phyloP scores from a whole-genome alignment of 495 filamentous ascomycete genomes.

The Achaetomiella virescens region DNA sequence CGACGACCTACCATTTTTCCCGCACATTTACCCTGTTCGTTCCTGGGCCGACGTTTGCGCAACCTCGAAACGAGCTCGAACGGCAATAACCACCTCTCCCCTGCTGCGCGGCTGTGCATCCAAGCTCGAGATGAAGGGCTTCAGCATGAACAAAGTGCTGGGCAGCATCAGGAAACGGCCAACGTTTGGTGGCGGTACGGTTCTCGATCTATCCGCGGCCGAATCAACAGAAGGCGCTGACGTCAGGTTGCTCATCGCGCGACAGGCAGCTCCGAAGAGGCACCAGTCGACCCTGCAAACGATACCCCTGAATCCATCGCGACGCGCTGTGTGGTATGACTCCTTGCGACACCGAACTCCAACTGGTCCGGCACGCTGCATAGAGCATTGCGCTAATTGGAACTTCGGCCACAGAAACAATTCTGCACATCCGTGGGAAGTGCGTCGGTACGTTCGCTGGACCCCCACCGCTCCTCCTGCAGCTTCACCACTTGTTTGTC shows the following conservation, averaged over 20 bases:
- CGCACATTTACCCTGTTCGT: too few species aligned
- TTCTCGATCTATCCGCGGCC: neutral
- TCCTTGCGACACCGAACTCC: neutral
- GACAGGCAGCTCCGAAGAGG: constrained; percentile 17
- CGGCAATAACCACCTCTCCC: neutral
- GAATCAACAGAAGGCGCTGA: neutral
- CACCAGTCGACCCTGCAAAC: constrained; percentile 28
- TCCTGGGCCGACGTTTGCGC: neutral
- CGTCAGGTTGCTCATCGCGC: neutral
- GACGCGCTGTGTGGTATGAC: constrained; percentile 45
- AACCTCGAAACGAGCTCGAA: neutral
- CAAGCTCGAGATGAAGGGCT: constrained; percentile 40
- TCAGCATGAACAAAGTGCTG: constrained; percentile 51
- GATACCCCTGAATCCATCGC: constrained; percentile 55
- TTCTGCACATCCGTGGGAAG: constrained; percentile 76
- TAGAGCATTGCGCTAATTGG: constrained; percentile 8
- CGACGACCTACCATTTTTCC: neutral
- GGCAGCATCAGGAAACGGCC: constrained; percentile 45
- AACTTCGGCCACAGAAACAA: constrained; percentile 29
- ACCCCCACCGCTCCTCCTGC: neutral
- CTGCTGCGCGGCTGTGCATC: neutral
- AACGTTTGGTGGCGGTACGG: constrained; percentile 25
- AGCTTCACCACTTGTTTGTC: neutral
- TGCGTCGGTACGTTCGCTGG: constrained; percentile 47
- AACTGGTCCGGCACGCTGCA: neutral